Base-by-base conservation (phyloP, 1,284 basidiomycete species). In the Erythrobasidium hasegawianum region DNA sequence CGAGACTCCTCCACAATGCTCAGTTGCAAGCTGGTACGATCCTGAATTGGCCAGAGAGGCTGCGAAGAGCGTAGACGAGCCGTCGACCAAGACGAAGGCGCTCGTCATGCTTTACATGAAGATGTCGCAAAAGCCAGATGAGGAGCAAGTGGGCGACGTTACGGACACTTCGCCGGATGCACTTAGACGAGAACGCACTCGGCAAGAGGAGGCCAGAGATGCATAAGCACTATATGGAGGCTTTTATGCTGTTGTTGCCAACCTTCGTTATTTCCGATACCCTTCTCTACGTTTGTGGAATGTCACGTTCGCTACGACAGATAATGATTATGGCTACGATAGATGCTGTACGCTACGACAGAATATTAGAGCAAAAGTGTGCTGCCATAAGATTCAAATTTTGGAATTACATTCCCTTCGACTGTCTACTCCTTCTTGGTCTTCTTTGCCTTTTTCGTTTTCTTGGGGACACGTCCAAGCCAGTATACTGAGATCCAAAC, bases 1-100 rank as follows among this genome's bases (percentile, higher is more conserved):
- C 8, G 78, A 79, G 38, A 58, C 55, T 8, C 77, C 78, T 8
- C 78, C 78, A 0, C 59, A 76, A 41, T 73, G 70, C 11, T 70
- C 73, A 22, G 57, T 79, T 18, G 78, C 73, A 2, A 75, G 75
- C 10, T 72, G 75, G 56, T 73, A 71, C 14, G 73, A 76, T 66
- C 57, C 59, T n/a, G 69, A 73, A 2, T 41, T 72, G 11, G 78
- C 78, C 1, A 67, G 71, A 18, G 58, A 72, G 27, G 73, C 75
- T 14, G 77, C 74, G 9, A 72, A 43, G 39, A 50, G 45, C 38
- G 62, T 65, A 10, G 62, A 65, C 24, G 62, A 65, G 33, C 40
- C 55, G 2, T n/a, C 38, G 20, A 56, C 50, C 18, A 65, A 65
- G 55, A 65, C 45, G 45, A 65, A 57, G 38, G 24, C 45, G 7